Base-by-base conservation (phyloP, 2,329 filamentous ascomycete genomes). In the Colletotrichum sp. region DNA sequence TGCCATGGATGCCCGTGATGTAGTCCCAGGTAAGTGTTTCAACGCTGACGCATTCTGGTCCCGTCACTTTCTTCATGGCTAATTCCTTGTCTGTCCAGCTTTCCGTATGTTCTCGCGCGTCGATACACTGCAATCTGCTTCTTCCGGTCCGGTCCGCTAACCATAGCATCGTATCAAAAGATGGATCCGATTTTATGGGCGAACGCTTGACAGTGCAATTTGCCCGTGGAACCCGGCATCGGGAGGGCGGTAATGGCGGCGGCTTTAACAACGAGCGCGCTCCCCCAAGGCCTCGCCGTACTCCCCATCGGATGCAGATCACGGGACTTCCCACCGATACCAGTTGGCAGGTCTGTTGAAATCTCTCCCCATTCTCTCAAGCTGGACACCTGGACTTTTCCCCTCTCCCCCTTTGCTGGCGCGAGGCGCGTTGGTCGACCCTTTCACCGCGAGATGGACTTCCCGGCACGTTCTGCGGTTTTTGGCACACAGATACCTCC, bases 321-420 rank as follows among this genome's bases (percentile, higher is more conserved):
- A 94, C 95, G 90, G 96, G 96, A 89, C 95, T 99, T 87, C 96
- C 96, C 85, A 93, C 92, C 88, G 96, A 98, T 91, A 99, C 97
- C 91, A 98, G 96, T 93, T 99, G 97, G 97, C 97, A 99, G 97
- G 97, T 99, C 94, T 97, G 97, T 94, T 89, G 65, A 85, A 52
- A 84, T 85, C 86, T 87, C 89, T 89, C 89, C 91, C 89, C 88
- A 87, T 91, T 90, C 84, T 82, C 90, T 89, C 85, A 85, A 84
- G 83, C 82, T 85, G 86, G 86, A 86, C 80, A 83, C 80, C 83
- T 82, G 86, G 85, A 86, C 79, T 55, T 34, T 61, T 34, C 78
- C 75, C 44, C n/a, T 80, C 44, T 32, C 65, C 67, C 78, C 75
- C 70, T 74, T 76, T 77, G 78, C 65, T 73, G 39, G 78, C 77